phyloP scores from a whole-genome alignment of 1,284 basidiomycete species.

The Phenoliferia sp. region DNA sequence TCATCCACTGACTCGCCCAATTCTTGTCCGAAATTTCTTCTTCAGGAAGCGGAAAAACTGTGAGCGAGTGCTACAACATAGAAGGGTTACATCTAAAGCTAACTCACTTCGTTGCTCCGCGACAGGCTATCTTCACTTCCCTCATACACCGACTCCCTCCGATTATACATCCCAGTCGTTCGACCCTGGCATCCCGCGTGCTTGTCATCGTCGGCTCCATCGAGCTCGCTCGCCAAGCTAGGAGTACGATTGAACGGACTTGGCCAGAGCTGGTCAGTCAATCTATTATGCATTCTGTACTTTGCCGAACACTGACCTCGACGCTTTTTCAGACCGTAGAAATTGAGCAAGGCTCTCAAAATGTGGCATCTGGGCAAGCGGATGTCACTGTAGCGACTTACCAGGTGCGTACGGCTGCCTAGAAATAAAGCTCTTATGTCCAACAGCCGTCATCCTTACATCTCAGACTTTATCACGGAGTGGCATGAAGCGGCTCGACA shows the following conservation, averaged over 20 bases:
- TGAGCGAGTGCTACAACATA: background rate
- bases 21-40: too few species aligned
- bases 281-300: too few species aligned
- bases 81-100: too few species aligned
- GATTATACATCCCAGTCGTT: background rate
- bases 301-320: too few species aligned
- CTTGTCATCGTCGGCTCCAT: conserved; percentile 80
- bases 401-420: conserved; percentile 10
- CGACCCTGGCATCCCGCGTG: conserved; percentile 53
- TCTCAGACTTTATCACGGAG: conserved; percentile 12
- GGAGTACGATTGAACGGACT: conserved; percentile 61
- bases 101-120: conserved; percentile 49
- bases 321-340: conserved; percentile 73
- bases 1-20: too few species aligned
- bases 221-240: conserved; percentile 83
- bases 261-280: conserved; percentile 58
- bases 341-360: conserved; percentile 79
- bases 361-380: conserved; percentile 70
- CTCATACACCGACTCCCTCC: conserved; percentile 49
- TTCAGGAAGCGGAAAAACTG: background rate
- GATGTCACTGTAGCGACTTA: conserved; percentile 57
- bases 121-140: conserved; percentile 80
- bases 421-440: too few species aligned
- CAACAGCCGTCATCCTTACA: too few species aligned
- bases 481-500: conserved; percentile 54